phyloP scores from a whole-genome alignment of 2,329 filamentous ascomycete species.

The Botryotinia narcissicola region DNA sequence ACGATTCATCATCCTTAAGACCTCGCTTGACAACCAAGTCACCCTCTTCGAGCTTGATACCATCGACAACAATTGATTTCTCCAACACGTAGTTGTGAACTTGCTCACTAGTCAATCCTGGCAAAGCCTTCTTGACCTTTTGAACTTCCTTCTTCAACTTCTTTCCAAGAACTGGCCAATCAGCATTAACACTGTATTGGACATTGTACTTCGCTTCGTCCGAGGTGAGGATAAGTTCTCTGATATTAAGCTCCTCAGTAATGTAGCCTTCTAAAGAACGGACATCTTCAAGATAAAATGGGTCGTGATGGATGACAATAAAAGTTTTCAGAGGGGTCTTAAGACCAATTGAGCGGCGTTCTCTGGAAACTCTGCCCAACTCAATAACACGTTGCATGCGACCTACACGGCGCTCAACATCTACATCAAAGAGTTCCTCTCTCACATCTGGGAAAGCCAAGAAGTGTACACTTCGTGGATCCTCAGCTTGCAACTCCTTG shows the following conservation, averaged over 20 bases:
- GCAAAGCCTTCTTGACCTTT: slow-evolving; percentile 87
- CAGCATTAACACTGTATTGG: slow-evolving; percentile 82
- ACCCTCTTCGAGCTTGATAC: slow-evolving; percentile 76
- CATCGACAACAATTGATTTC: slow-evolving; percentile 77
- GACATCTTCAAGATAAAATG: slow-evolving; percentile 81
- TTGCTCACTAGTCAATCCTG: slow-evolving; percentile 71
- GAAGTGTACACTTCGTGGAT: slow-evolving; percentile 88
- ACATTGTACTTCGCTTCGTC: slow-evolving; percentile 92
- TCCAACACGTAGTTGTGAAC: slow-evolving; percentile 74
- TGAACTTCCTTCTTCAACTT: slow-evolving; percentile 95
- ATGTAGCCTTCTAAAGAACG: slow-evolving; percentile 85
- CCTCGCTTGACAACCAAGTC: slow-evolving; percentile 82
- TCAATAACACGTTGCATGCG: slow-evolving; percentile 98
- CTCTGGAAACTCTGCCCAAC: slow-evolving; percentile 79
- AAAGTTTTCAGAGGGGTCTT: slow-evolving; percentile 91
- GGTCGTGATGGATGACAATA: slow-evolving; percentile 81
- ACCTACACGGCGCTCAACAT: slow-evolving; percentile 79
- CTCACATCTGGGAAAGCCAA: slow-evolving; percentile 84
- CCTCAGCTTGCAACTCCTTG: slow-evolving; percentile 63
- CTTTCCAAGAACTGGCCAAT: slow-evolving; percentile 93
- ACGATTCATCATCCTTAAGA: slow-evolving; percentile 68
- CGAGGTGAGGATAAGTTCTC: slow-evolving; percentile 76
- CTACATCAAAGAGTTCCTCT: slow-evolving; percentile 81
- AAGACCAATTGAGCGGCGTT: slow-evolving; percentile 77
- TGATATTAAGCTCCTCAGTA: slow-evolving; percentile 85